Evolutionary conservation across 768 basidiomycete genomes (phyloP).

Genomic region (Rhodocollybia butyracea): DNA sequence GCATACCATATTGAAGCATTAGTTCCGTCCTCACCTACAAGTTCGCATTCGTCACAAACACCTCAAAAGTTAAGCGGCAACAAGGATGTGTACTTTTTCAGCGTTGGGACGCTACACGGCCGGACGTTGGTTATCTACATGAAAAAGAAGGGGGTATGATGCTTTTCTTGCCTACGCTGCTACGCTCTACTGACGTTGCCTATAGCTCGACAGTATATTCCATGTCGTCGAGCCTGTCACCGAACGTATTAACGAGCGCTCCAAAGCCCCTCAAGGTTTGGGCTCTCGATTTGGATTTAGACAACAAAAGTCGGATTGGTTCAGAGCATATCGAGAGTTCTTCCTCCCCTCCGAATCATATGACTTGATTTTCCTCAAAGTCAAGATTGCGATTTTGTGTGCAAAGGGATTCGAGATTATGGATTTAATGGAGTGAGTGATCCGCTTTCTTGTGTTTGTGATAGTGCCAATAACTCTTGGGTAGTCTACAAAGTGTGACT

Average conservation of each 20-base stretch:
- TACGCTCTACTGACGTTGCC: not conserved
- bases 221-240: conserved; percentile 96
- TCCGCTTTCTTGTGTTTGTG: not conserved
- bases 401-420: conserved; percentile 97
- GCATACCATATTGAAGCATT: conserved; percentile 96
- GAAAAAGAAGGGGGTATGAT: conserved; percentile 80
- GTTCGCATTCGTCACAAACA: conserved; percentile 64
- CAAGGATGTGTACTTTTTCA: conserved; percentile 95
- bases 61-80: conserved; percentile 90
- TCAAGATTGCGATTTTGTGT: conserved; percentile 90
- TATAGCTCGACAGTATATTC: conserved; percentile 84
- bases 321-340: conserved; percentile 92
- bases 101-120: conserved; percentile 81
- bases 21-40: conserved; percentile 80
- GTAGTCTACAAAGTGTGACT: conserved; percentile 82
- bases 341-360: conserved; percentile 90
- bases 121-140: conserved; percentile 92
- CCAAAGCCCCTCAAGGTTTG: conserved; percentile 65
- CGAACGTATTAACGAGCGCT: conserved; percentile 79
- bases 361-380: conserved; percentile 89
- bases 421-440: conserved; percentile 83
- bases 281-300: conserved; percentile 75
- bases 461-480: not conserved
- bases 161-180: not conserved
- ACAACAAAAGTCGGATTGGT: conserved; percentile 87